Percentiles rank a stretch among this genome's conserved stretches.
These are phyloP conservation scores for Silene conica DNA, from an alignment of 148 eudicot species.

Conservation along the genomic window DNA sequence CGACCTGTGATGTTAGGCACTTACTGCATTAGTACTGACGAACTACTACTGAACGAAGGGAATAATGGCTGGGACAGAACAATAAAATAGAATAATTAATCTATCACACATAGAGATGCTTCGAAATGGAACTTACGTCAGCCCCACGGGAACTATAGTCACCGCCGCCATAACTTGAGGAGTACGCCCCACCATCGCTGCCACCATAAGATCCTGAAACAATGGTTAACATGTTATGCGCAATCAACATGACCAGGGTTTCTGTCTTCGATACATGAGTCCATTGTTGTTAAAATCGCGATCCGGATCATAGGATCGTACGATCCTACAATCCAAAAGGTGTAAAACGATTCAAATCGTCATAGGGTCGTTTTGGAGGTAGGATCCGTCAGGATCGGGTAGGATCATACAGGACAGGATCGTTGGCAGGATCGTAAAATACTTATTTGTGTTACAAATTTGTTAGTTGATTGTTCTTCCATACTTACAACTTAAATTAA, in stretches of 20 bases:
- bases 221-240: background rate
- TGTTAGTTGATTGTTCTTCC: too few species aligned
- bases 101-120: background rate
- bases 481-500: too few species aligned
- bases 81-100: too few species aligned
- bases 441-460: too few species aligned
- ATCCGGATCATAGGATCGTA: too few species aligned
- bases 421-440: too few species aligned
- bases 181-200: constrained; percentile 66
- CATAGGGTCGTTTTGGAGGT: too few species aligned
- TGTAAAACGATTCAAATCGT: too few species aligned
- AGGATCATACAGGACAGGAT: too few species aligned
- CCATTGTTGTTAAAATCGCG: too few species aligned
- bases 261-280: background rate
- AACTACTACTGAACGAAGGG: background rate
- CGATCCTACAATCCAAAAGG: too few species aligned
- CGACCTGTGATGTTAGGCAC: constrained; percentile 44
- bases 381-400: too few species aligned
- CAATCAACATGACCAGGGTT: background rate
- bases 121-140: constrained; percentile 49
- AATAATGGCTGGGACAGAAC: background rate
- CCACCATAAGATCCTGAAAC: constrained; percentile 64
- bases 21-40: background rate
- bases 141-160: constrained; percentile 79
- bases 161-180: constrained; percentile 67